phyloP scores from a whole-genome alignment of 306 rosid genomes.

The Benincasa hispida region DNA sequence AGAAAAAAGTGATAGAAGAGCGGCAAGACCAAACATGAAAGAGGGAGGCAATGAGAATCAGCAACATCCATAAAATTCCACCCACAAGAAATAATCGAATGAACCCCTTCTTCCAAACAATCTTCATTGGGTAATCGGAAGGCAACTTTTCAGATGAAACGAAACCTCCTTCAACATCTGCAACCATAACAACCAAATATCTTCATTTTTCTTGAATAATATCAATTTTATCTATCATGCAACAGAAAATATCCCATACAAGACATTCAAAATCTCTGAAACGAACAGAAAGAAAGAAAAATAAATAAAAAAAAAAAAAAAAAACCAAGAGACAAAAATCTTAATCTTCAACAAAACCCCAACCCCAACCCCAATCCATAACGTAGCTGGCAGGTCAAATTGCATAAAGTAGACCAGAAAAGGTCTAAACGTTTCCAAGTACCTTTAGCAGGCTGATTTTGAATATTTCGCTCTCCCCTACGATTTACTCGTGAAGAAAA shows the following conservation, averaged over 20 bases:
- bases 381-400: neutral
- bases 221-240: neutral
- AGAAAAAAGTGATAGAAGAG: slow-evolving; percentile 58
- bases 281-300: no score
- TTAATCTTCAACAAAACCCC: neutral
- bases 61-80: slow-evolving; percentile 87
- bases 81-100: slow-evolving; percentile 71
- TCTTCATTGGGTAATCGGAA: slow-evolving; percentile 61
- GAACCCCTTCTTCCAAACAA: slow-evolving; percentile 86
- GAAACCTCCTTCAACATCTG: slow-evolving; percentile 55
- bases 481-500: slow-evolving; percentile 24
- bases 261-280: neutral
- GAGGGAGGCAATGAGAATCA: slow-evolving; percentile 71
- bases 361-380: neutral
- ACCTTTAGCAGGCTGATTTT: slow-evolving; percentile 17
- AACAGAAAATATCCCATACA: neutral
- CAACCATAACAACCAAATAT: slow-evolving; percentile 19
- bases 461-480: slow-evolving; percentile 25
- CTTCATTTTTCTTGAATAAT: slow-evolving; percentile 6
- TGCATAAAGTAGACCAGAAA: neutral
- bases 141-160: slow-evolving; percentile 37
- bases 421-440: neutral
- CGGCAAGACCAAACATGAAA: slow-evolving; percentile 94
- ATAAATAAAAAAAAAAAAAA: no score
- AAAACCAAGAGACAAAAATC: neutral